These are phyloP conservation scores for Crithidia expoeki DNA, from an alignment of 208 protist species.

Conservation along the genomic window DNA sequence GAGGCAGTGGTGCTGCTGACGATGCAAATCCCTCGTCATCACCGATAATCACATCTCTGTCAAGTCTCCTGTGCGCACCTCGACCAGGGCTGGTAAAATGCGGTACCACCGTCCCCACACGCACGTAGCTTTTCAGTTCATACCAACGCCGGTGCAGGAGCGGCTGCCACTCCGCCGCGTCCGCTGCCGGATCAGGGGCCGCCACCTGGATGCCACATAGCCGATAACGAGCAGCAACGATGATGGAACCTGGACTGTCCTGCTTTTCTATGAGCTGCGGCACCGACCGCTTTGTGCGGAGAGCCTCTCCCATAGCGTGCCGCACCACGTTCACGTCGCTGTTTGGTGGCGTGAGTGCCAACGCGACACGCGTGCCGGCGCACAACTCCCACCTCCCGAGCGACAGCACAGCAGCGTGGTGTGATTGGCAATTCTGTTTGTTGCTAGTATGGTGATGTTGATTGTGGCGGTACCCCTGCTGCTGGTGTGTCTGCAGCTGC, in stretches of 20 bases:
- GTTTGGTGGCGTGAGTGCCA: constrained; percentile 18
- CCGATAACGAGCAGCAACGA: constrained; percentile 5
- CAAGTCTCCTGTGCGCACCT: too few species aligned
- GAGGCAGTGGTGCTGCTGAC: not conserved
- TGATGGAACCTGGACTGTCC: not conserved
- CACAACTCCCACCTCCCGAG: constrained; percentile 38
- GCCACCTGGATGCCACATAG: constrained; percentile 16
- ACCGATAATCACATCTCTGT: not conserved
- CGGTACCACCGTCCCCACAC: constrained; percentile 42
- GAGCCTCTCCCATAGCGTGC: not conserved
- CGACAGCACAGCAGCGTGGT: constrained; percentile 1
- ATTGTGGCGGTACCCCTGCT: not conserved
- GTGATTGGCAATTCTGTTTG: too few species aligned
- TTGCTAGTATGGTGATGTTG: too few species aligned
- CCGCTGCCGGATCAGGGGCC: constrained; percentile 6
- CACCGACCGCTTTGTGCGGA: not conserved
- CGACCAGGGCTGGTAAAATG: not conserved
- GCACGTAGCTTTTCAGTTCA: constrained; percentile 57
- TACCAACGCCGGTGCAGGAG: constrained; percentile 72
- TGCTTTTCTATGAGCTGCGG: not conserved
- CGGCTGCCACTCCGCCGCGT: constrained; percentile 47
- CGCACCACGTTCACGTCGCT: not conserved
- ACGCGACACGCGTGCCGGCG: constrained; percentile 27
- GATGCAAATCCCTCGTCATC: not conserved
- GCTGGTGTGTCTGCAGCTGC: not conserved